Evolutionary conservation across 139 green algal genomes (phyloP), one percentile per base, ranked within the genome.

Genomic region (Volvox africanus): DNA sequence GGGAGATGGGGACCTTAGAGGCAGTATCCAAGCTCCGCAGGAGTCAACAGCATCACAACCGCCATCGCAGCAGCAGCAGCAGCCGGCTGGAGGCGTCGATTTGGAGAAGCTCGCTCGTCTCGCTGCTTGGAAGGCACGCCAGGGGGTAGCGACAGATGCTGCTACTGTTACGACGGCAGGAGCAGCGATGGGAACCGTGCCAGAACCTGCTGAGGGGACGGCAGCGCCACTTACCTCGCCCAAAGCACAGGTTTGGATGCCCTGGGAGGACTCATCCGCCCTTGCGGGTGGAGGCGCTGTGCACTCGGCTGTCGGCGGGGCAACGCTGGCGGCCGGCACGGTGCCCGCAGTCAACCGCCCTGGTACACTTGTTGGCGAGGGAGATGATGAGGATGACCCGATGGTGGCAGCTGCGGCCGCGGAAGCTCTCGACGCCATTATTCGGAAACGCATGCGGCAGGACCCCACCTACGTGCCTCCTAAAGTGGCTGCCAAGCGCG

Each of bases 391-490:
- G 30, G 97, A 99, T 35, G 94, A 96, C 0, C 88, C 97, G 76
- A 96, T 97, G 36, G 96, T 95, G 0, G 97, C 97, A 86, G 97
- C 98, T 95, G 92, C 94, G 0, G 89, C 87, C 19, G 95, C 97
- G 86, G 95, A 97, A 32, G 36, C 81, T 28, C 37, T 24, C 18
- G 73, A 61, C 62, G 95, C 86, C 12, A 32, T 21, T 24, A 62
- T 90, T 24, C 71, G 71, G 9, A 44, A 75, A 19, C 73, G 73
- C n/a, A 83, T 90, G 19, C 50, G 30, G 18, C 19, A 37, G 30
- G 86, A 90, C 71, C 86, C n/a, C 30, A 83, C 19, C 69, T 90
- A 84, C 86, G 73, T 90, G 30, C 86, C 86, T 30, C 86, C 86
- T 19, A 36, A 67, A 24, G 86, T 88, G 33, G 84, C 84, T 20